Percentiles rank a stretch among this genome's conserved stretches.
These are phyloP conservation scores for Coelomomyces lativittatus DNA, from an alignment of 371 early-diverging fungal genomes.

Conservation along the genomic window DNA sequence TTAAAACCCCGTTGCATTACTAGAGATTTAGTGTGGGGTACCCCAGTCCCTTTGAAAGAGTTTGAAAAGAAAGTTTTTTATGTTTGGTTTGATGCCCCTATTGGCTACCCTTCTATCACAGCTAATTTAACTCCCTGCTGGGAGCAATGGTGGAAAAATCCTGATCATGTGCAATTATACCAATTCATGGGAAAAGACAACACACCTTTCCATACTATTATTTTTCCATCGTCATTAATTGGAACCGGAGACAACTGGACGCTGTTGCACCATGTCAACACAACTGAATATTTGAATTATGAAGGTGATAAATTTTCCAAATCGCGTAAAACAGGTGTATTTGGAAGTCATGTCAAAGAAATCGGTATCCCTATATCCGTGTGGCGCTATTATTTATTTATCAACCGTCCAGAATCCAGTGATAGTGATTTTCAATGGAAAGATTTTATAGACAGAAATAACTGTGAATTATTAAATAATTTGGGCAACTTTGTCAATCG, in stretches of 20 bases:
- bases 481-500: constrained; percentile 98
- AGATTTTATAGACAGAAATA: constrained; percentile 84
- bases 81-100: constrained; percentile 99
- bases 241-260: constrained; percentile 83
- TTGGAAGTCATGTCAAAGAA: constrained; percentile 89
- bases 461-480: constrained; percentile 89
- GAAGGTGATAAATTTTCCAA: constrained; percentile 97
- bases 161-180: constrained; percentile 78
- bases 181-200: constrained; percentile 99
- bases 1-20: constrained; percentile 94
- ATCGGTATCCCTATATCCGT: constrained; percentile 81
- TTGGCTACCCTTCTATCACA: constrained; percentile 93
- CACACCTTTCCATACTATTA: constrained; percentile 97
- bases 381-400: constrained; percentile 96
- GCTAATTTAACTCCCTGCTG: constrained; percentile 82
- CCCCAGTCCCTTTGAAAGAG: constrained; percentile 81
- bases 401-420: constrained; percentile 89
- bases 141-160: constrained; percentile 97
- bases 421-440: constrained; percentile 92
- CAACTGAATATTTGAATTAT: constrained; percentile 97
- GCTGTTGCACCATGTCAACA: constrained; percentile 74
- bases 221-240: constrained; percentile 86
- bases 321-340: constrained; percentile 92
- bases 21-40: constrained; percentile 99
- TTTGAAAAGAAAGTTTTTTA: constrained; percentile 96